A percentile compares a stretch with the other conserved stretches of the same genome.
Evolutionary conservation across 2,329 filamentous ascomycete genomes (phyloP).

Genomic region (Arthrobotrys musiformis): DNA sequence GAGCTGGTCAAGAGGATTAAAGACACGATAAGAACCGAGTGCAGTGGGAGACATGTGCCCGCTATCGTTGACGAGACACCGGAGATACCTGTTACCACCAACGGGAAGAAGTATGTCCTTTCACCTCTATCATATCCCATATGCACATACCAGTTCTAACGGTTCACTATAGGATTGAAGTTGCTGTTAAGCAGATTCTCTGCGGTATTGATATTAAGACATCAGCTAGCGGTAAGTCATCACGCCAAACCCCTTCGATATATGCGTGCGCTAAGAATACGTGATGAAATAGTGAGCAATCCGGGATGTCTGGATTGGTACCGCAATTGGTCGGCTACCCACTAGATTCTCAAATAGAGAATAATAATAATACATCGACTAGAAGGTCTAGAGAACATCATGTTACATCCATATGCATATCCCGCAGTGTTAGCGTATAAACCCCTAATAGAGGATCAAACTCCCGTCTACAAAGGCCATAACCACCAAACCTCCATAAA

Average conservation of each 20-base stretch:
- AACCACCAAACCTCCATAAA: not conserved
- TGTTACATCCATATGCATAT: slow-evolving; percentile 15
- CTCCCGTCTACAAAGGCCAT: not conserved
- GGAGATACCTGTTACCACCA: slow-evolving; percentile 89
- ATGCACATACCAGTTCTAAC: not conserved
- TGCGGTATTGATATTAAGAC: slow-evolving; percentile 88
- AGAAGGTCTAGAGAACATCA: slow-evolving; percentile 22
- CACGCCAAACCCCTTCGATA: not conserved
- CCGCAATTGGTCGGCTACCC: slow-evolving; percentile 74
- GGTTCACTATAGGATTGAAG: slow-evolving; percentile 76
- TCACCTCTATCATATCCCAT: not conserved
- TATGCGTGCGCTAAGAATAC: slow-evolving; percentile 10
- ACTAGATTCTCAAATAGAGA: slow-evolving; percentile 60
- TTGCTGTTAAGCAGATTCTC: slow-evolving; percentile 94
- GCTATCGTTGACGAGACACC: slow-evolving; percentile 82
- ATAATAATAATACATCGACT: not conserved
- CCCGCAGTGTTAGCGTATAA: slow-evolving; percentile 34
- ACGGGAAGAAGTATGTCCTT: slow-evolving; percentile 94
- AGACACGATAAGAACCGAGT: slow-evolving; percentile 75
- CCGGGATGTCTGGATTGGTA: slow-evolving; percentile 90
- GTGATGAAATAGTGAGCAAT: slow-evolving; percentile 66
- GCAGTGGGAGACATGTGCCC: slow-evolving; percentile 89
- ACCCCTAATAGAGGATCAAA: not conserved
- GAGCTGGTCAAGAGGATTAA: slow-evolving; percentile 74
- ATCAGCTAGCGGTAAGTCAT: slow-evolving; percentile 81